Base-by-base conservation (phyloP, 2,329 filamentous ascomycete genomes). In the Paracoccidioides brasiliensis region DNA sequence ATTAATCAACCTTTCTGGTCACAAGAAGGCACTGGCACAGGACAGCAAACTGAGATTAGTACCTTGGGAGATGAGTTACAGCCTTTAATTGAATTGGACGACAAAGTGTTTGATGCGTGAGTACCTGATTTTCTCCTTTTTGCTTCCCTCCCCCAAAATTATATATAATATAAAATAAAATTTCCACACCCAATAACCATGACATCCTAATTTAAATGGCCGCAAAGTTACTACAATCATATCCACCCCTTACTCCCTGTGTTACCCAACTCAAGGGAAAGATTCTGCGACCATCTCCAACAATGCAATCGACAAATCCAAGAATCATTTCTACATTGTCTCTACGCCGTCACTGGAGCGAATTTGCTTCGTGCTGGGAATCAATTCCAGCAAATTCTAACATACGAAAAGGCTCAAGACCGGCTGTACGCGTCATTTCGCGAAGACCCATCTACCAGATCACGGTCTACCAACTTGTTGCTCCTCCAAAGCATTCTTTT, bases 401-500 rank as follows among this genome's bases (percentile, higher is more conserved):
- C 70, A 1, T 69, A 72, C 33, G 69, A 72, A 44, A 70, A 68
- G 56, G 71, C 71, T 3, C 69, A 72, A 53, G 70, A 72, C 54
- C 60, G 70, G 38, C 56, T 73, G n/a, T 59, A 70, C 38, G 67
- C 67, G 43, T 67, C 70, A 55, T 68, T 69, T 28, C 69, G 70
- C 8, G 70, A 72, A 52, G 66, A 68, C 15, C 64, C 68, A 15
- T 60, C 52, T 35, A 51, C 67, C 32, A 68, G 70, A 14, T 61
- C 66, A 6, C 64, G 64, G 3, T 62, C 69, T 1, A 64, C 67
- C 40, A 74, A 74, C 56, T 54, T 74, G 32, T 61, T 74, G 28
- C 71, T 69, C 62, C 64, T 74, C n/a, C 72, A 74, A 58, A 67
- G 67, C 37, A 62, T 73, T 51, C 63, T 70, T 7, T 60, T 74